Conservation (phyloP, 164 flowering plant genomes). For the Aristolochia contorta region DNA sequence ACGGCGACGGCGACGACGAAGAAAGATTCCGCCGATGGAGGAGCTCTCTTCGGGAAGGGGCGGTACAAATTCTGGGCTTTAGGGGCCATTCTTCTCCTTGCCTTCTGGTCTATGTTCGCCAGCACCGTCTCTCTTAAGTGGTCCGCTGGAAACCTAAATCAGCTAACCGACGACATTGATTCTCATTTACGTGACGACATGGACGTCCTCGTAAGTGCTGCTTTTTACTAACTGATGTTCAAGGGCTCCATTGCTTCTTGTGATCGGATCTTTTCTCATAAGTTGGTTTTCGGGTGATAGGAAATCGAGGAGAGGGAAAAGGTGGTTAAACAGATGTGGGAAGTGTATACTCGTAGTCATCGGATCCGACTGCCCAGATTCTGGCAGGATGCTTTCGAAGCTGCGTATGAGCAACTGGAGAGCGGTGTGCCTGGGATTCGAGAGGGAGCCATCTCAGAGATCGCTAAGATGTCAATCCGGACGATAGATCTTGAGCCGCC, state of each 20-base stretch:
- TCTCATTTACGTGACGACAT: slow-evolving; percentile 62
- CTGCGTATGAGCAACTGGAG: slow-evolving; percentile 82
- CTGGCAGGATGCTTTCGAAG: slow-evolving; percentile 95
- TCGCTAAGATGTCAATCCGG: slow-evolving; percentile 87
- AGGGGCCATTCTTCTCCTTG: slow-evolving; percentile 74
- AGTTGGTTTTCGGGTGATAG: slow-evolving; percentile 21
- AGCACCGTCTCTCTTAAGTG: slow-evolving; percentile 88
- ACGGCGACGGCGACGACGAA: slow-evolving; percentile 13
- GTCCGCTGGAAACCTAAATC: slow-evolving; percentile 80
- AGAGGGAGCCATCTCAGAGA: slow-evolving; percentile 78
- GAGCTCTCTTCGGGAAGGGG: slow-evolving; percentile 48
- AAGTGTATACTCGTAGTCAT: slow-evolving; percentile 71
- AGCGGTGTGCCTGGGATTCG: slow-evolving; percentile 60
- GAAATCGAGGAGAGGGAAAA: slow-evolving; percentile 99
- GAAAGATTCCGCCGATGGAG: slow-evolving; percentile 32
- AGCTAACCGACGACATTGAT: slow-evolving; percentile 49
- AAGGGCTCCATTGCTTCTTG: slow-evolving; percentile 1
- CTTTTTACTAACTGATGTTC: not conserved
- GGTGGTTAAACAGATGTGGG: slow-evolving; percentile 98
- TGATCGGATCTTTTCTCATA: not conserved
- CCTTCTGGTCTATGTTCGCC: slow-evolving; percentile 98
- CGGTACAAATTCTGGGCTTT: slow-evolving; percentile 93
- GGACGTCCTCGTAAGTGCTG: slow-evolving; percentile 58
- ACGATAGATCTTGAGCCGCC: slow-evolving; percentile 57
- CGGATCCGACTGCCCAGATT: slow-evolving; percentile 68